Evolutionary conservation across 805 yeast species (phyloP), one percentile per base, ranked within the genome.

Genomic region (Torulaspora gathmanii): DNA sequence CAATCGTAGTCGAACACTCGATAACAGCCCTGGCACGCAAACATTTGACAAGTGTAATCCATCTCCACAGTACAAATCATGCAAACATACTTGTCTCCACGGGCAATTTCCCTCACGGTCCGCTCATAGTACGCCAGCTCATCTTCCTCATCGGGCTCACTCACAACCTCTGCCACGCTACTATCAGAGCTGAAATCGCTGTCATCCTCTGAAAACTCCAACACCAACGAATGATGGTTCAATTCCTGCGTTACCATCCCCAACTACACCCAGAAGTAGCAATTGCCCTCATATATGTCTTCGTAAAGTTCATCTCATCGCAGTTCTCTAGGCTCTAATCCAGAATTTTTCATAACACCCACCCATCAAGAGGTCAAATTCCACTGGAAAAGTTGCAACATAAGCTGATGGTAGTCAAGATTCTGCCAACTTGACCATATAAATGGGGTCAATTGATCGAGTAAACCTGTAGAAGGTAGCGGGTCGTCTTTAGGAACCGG

Each of bases 1-100:
- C 99, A 91, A 11, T 79, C 81, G 36, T 88, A 70, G 61, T 91
- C 96, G 60, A 87, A 91, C 1, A 85, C 95, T 47, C 97, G 71
- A 58, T 69, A 83, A 61, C 99, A 91, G 22, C 72, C 69, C 6
- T 67, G 63, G 62, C 99, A 91, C 5, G 88, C 75, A 93, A 95
- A 93, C 43, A 89, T 72, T 37, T 72, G 68, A 17, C 89, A 80
- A 10, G 70, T 66, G 3, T 77, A 71, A 41, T 81, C 86, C 48
- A 91, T 74, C 51, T 87, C 91, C 29, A 85, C 82, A 0, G 95
- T 86, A 65, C 99, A 91, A 10, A 91, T 87, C 62, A 91, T 71
- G 66, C 99, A 91, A 1, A 79, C 74, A 58, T 91, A 90, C 1
- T 75, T 72, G n/a, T 86, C 90, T 10, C 77, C 74, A 35, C 52